Base-by-base conservation (phyloP, 2,329 filamentous ascomycete genomes). In the Trichoderma endophyticum region DNA sequence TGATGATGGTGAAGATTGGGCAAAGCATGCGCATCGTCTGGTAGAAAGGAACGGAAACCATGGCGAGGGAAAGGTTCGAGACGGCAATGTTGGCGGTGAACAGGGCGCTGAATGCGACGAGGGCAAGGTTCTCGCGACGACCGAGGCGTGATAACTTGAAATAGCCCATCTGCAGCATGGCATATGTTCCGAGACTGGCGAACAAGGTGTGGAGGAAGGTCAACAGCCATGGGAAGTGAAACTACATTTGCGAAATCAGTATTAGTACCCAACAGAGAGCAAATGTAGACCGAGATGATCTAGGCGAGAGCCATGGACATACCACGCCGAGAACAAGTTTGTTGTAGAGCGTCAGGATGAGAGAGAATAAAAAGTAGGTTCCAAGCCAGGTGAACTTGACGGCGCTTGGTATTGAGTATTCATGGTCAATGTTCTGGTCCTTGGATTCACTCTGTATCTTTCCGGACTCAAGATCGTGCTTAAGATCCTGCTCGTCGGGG, bases 1-100 rank as follows among this genome's bases (percentile, higher is more conserved):
- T 89, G 74, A 89, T 78, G 71, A 90, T 86, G 67, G 89, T 89
- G 78, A 90, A 88, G 76, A 90, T 84, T 32, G 89, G 89, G 73
- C 85, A 87, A 24, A 88, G 87, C 73, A 89, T 89, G 74, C 89
- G 86, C 79, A 90, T 86, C 72, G 89, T 88, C 78, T 91, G 89
- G 79, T 90, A 89, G 79, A 91, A 91, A 2, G 89, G 87, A n/a
- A 91, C 87, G 0, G 89, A 90, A 48, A 89, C 88, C 84, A 89
- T 85, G 73, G 82, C 83, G 48, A 90, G 83, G n/a, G 88, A 90
- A 28, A 89, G 83, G 79, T 90, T 90, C n/a, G 87, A 89, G 60
- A 89, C 86, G 72, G 88, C 88, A 75, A 90, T 90, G 79, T 90
- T 90, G 78, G 88, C 83, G 18, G 88, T 90, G 79, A 89, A 90